A percentile compares a stretch with the other conserved stretches of the same genome.
These are phyloP conservation scores for Udeniomyces megalosporus DNA, from an alignment of 768 basidiomycete genomes.

Conservation along the genomic window DNA sequence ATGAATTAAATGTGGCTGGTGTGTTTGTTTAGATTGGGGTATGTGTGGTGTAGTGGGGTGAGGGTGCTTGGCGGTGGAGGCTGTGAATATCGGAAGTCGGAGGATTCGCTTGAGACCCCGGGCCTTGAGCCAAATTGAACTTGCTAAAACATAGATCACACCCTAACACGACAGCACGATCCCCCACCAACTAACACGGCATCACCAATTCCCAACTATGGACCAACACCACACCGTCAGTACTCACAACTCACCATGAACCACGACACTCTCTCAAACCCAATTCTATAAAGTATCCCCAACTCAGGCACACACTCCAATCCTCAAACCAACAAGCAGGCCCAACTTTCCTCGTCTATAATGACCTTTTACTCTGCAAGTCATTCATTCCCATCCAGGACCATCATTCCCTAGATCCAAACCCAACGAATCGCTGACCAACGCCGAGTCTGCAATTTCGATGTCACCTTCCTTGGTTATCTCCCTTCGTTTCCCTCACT, in stretches of 20 bases:
- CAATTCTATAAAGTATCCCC: background rate
- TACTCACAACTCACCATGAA: background rate
- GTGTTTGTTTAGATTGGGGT: background rate
- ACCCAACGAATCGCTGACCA: background rate
- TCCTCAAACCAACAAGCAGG: background rate
- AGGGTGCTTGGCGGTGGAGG: no score
- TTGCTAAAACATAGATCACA: no score
- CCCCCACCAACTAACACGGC: no score
- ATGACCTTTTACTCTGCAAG: slow-evolving; percentile 11
- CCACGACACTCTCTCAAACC: background rate
- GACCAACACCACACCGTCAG: background rate
- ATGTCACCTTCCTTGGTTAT: background rate
- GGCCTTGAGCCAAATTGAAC: no score
- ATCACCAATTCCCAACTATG: background rate
- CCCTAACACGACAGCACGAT: no score
- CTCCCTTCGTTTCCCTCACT: background rate
- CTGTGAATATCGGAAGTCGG: no score
- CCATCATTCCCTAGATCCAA: background rate
- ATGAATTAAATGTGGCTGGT: no score
- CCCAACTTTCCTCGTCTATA: slow-evolving; percentile 8
- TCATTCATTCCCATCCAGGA: background rate
- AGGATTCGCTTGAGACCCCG: no score
- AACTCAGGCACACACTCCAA: background rate
- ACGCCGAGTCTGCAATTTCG: no score
- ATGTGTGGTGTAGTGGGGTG: background rate